Conservation (phyloP, 2,329 filamentous ascomycete species). For the Beauveria rudraprayagi region DNA sequence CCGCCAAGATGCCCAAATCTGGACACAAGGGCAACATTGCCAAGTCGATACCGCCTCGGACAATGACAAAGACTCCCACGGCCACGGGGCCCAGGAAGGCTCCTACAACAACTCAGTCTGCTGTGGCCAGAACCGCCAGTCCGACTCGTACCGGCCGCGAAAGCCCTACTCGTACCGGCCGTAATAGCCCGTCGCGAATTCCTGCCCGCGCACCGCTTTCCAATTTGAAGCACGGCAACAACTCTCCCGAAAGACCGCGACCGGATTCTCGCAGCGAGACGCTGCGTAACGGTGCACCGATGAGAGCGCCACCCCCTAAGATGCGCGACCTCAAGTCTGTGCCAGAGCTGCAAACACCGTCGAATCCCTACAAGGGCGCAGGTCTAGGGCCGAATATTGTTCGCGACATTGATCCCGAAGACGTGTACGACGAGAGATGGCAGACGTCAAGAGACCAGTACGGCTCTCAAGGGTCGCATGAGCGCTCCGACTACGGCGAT, state of each 20-base stretch:
- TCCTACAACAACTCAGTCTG: constrained; percentile 19
- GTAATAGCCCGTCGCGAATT: constrained; percentile 44
- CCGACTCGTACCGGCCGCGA: constrained; percentile 22
- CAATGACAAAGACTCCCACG: constrained; percentile 48
- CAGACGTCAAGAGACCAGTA: constrained; percentile 25
- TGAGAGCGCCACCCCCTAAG: constrained; percentile 72
- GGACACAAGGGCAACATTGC: constrained; percentile 21
- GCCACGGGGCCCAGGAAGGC: constrained; percentile 26
- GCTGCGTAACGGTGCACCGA: constrained; percentile 46
- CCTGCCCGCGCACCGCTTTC: constrained; percentile 62
- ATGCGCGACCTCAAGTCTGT: constrained; percentile 70
- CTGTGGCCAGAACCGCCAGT: constrained; percentile 13
- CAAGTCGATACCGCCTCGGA: constrained; percentile 30
- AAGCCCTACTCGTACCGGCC: constrained; percentile 21
- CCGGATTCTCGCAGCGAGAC: constrained; percentile 36
- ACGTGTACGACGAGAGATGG: constrained; percentile 68
- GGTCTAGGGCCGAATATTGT: constrained; percentile 49
- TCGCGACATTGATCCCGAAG: constrained; percentile 62
- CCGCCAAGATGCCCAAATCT: constrained; percentile 29
- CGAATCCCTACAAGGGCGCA: constrained; percentile 38
- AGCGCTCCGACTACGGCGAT: constrained; percentile 27
- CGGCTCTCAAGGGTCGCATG: constrained; percentile 33
- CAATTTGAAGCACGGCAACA: constrained; percentile 61
- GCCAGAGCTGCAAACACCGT: constrained; percentile 43
- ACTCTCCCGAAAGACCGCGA: constrained; percentile 67